Base-by-base conservation (phyloP, 2,329 filamentous ascomycete genomes). In the Ophiostoma perfectum region DNA sequence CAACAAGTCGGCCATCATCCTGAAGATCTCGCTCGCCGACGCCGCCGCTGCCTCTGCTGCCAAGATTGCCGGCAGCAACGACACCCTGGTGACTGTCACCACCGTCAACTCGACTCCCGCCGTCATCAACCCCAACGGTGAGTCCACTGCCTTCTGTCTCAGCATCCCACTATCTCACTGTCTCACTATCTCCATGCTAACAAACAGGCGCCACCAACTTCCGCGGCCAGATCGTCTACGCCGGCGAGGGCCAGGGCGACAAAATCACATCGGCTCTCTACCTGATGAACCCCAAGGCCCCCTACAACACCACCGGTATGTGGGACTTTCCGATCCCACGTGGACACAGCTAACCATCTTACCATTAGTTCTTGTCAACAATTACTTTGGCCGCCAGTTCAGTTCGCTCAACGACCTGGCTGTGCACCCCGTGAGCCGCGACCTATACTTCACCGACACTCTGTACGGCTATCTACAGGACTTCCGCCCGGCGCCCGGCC, bases 381-480 rank as follows among this genome's bases (percentile, higher is more conserved):
- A 84, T 74, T 89, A 80, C 74, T 85, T 85, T 65, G 85, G 86
- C 18, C 81, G 85, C 2, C 79, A 83, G 55, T 88, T 88, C 76
- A 86, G 82, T 74, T 87, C 85, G 0, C 76, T 87, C 11, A 88
- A 88, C 71, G 86, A 89, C 70, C 79, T 85, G 0, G 79, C 81
- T 1, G 74, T 86, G 68, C 81, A 87, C 71, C 80, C 85, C 42
- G 74, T 75, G 11, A 86, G 82, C 68, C 80, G 81, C n/a, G 81
- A 85, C 39, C 77, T 89, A n/a, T 89, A 87, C 78, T 88, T 89
- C 72, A 89, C 86, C 1, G 86, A 89, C 69, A 82, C 84, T 0
- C 79, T 82, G 7, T 89, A 89, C 71, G 87, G 85, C 3, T 84
- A 80, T 70, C 78, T 84, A 58, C 86, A 88, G 73, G 79, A 84